Conservation (phyloP, 2,329 filamentous ascomycete genomes). For the Pestalotiopsis fici region DNA sequence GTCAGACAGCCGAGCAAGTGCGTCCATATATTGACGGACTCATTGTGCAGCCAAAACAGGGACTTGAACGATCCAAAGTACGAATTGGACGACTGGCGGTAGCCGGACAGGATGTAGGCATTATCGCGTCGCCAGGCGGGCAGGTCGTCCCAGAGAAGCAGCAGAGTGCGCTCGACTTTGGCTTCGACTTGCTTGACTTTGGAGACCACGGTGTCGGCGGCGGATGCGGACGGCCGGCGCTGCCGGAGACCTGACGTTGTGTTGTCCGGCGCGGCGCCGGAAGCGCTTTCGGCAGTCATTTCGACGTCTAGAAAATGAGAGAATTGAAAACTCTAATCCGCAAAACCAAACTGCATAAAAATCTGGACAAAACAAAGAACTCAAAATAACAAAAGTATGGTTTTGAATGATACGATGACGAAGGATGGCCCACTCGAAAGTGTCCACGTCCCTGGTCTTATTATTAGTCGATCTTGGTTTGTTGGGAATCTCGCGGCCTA, state of each 20-base stretch:
- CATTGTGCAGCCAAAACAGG: conserved; percentile 59
- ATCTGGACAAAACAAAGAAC: neutral
- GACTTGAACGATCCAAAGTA: conserved; percentile 47
- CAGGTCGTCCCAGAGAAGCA: conserved; percentile 60
- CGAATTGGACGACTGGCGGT: conserved; percentile 52
- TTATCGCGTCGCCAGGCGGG: conserved; percentile 63
- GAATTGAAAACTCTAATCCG: neutral
- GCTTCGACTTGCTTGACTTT: conserved; percentile 36
- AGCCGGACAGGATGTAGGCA: conserved; percentile 54
- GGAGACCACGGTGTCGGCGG: conserved; percentile 24
- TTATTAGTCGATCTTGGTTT: neutral
- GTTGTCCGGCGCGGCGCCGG: conserved; percentile 12
- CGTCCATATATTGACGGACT: conserved; percentile 65
- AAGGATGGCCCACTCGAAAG: neutral
- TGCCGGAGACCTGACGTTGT: conserved; percentile 21
- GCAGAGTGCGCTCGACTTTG: conserved; percentile 40
- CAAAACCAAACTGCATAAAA: neutral
- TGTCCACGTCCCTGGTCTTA: neutral
- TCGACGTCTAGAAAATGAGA: neutral
- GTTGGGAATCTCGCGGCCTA: conserved; percentile 6
- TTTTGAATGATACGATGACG: neutral
- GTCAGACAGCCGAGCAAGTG: conserved; percentile 66
- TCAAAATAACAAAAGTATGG: neutral
- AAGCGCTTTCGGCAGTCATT: neutral
- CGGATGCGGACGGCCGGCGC: conserved; percentile 21